Conservation (phyloP, 495 filamentous ascomycete species). For the Penicillium bialowiezense region DNA sequence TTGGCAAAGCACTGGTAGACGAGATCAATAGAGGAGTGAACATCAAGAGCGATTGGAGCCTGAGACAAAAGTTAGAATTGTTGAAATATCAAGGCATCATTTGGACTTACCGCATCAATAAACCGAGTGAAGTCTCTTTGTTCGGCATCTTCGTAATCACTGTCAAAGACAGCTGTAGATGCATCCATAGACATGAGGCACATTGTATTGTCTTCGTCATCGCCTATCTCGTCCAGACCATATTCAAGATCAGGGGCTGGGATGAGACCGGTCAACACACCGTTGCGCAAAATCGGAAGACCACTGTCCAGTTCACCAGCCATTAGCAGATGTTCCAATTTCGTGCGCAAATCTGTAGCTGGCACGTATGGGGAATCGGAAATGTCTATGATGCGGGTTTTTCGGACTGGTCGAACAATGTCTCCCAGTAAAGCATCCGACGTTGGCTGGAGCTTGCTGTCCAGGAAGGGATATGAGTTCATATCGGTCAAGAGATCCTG, state of each 20-base stretch:
- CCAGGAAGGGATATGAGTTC: slow-evolving; percentile 94
- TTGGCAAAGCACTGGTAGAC: slow-evolving; percentile 98
- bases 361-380: slow-evolving; percentile 71
- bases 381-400: slow-evolving; percentile 83
- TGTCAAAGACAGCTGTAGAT: slow-evolving; percentile 52
- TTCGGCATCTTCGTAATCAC: slow-evolving; percentile 35
- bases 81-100: background rate
- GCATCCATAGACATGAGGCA: slow-evolving; percentile 78
- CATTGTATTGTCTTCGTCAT: slow-evolving; percentile 64
- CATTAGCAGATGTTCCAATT: slow-evolving; percentile 76
- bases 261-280: slow-evolving; percentile 83
- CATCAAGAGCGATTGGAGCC: slow-evolving; percentile 84
- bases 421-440: slow-evolving; percentile 84
- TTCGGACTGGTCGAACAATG: slow-evolving; percentile 72
- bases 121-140: slow-evolving; percentile 76
- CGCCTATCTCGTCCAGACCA: slow-evolving; percentile 73
- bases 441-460: slow-evolving; percentile 87
- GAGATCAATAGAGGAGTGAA: slow-evolving; percentile 87
- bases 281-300: slow-evolving; percentile 77
- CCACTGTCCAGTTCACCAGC: slow-evolving; percentile 91
- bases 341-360: slow-evolving; percentile 69
- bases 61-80: slow-evolving; percentile 18
- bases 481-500: slow-evolving; percentile 91
- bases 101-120: slow-evolving; percentile 71
- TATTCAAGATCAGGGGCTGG: slow-evolving; percentile 94